Base-by-base conservation (phyloP, 306 rosid genomes). In the Lathyrus oleraceus region DNA sequence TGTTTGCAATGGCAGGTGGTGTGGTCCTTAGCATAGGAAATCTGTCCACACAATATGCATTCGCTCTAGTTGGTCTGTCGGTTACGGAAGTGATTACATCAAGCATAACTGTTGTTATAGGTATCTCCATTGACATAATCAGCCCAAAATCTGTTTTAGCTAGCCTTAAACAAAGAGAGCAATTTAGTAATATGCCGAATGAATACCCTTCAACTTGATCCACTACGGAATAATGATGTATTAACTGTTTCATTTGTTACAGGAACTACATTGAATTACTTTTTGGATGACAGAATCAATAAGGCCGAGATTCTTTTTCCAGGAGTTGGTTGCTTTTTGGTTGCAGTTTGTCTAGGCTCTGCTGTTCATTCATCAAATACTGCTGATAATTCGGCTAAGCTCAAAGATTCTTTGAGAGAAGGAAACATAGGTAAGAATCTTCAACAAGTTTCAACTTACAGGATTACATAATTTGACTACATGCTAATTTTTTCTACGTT, bases 251-350 rank as follows among this genome's bases (percentile, higher is more conserved):
- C n/a, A 6, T 69, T 23, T 81, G 79, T 42, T 20, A 81, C 91
- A 93, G 98, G 97, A 54, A 82, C 97, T 61, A 87, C 94, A 66
- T 65, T 90, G 77, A 93, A 93, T 79, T 93, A 90, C 89, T 93
- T 87, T 81, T 77, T 93, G 71, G 98, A 93, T 76, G 83, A 65
- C 78, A 82, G 72, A 68, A 93, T 93, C 74, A 93, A 93, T 43
- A 90, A 54, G 57, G 98, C 98, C 7, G 90, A 88, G 79, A 85
- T 93, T 70, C 92, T 93, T 79, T 93, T 93, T 79, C 82, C 97
- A 1, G 97, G 97, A 44, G 97, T 87, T 65, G 98, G 74, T 47
- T 93, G 98, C 85, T 90, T 93, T 78, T 78, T 90, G 83, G 32
- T 90, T 40, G 96, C 98, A 4, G 98, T 88, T 63, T 88, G 87